Conservation (phyloP, 2,329 filamentous ascomycete species). For the Stachybotrys chlorohalonatus region DNA sequence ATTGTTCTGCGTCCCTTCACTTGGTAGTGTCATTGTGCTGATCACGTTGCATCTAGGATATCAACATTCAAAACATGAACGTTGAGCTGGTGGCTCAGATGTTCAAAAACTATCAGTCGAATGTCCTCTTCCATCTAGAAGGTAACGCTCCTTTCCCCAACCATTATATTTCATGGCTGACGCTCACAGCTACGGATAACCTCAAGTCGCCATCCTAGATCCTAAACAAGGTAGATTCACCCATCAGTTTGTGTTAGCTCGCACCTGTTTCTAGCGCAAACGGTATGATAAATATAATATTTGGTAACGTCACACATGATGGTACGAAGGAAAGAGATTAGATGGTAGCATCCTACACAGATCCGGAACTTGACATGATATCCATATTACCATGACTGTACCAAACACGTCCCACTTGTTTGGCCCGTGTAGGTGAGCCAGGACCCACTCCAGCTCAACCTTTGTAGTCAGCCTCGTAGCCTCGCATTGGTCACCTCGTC, state of each 20-base stretch:
- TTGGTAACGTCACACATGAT: too few relatives aligned
- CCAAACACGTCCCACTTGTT: too few relatives aligned
- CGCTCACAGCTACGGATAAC: constrained; percentile 63
- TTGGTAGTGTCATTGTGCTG: background rate
- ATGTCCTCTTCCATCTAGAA: constrained; percentile 94
- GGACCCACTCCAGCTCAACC: background rate
- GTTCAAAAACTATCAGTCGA: constrained; percentile 99
- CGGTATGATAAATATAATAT: too few relatives aligned
- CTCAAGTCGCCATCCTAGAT: constrained; percentile 55
- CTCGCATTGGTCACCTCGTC: constrained; percentile 18
- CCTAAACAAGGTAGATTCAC: background rate
- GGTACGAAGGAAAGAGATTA: too few relatives aligned
- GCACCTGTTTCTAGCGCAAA: too few relatives aligned
- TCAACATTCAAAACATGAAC: constrained; percentile 98
- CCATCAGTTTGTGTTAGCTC: background rate
- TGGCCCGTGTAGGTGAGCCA: too few relatives aligned
- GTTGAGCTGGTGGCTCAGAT: constrained; percentile 96
- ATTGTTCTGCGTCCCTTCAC: background rate
- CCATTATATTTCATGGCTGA: background rate
- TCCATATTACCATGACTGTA: too few relatives aligned
- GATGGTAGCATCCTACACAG: too few relatives aligned
- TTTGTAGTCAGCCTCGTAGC: constrained; percentile 22
- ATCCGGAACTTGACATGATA: too few relatives aligned
- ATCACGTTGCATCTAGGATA: constrained; percentile 52
- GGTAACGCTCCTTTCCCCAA: constrained; percentile 40